These are phyloP conservation scores for Emergomyces africanus DNA, from an alignment of 2,329 filamentous ascomycete genomes.

Conservation along the genomic window DNA sequence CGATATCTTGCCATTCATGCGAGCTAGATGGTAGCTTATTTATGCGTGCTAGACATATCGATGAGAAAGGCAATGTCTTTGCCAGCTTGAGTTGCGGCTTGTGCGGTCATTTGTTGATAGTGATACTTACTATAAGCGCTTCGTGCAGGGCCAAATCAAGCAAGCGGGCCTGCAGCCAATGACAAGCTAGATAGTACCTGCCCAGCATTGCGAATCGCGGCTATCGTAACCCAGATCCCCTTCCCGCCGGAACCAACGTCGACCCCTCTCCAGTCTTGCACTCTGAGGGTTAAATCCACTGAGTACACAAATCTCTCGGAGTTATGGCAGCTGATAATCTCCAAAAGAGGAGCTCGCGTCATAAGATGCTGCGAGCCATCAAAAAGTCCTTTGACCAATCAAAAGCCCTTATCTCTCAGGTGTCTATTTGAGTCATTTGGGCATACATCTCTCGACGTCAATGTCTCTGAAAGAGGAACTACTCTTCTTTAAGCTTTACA, in stretches of 20 bases:
- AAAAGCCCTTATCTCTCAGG: conserved; percentile 1
- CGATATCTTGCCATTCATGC: not conserved
- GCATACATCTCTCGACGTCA: not conserved
- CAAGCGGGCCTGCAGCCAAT: too few species aligned
- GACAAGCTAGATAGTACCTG: too few species aligned
- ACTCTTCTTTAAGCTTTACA: conserved; percentile 3
- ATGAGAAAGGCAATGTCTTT: not conserved
- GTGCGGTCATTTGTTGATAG: not conserved
- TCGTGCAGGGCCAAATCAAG: not conserved
- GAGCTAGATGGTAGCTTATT: not conserved
- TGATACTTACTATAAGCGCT: too few species aligned
- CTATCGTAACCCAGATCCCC: too few species aligned
- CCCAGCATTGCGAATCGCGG: too few species aligned
- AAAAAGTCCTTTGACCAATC: not conserved
- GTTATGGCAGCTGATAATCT: conserved; percentile 1
- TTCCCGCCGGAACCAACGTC: too few species aligned
- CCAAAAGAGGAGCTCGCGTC: not conserved
- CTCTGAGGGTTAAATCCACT: conserved; percentile 1
- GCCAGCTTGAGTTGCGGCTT: not conserved
- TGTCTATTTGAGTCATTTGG: not conserved
- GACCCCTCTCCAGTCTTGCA: not conserved
- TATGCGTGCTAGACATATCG: conserved; percentile 1
- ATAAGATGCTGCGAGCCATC: conserved; percentile 2
- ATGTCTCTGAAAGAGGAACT: not conserved
- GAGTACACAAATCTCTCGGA: conserved; percentile 1